phyloP scores from a whole-genome alignment of 2,329 filamentous ascomycete species.

The Zalaria sp. region DNA sequence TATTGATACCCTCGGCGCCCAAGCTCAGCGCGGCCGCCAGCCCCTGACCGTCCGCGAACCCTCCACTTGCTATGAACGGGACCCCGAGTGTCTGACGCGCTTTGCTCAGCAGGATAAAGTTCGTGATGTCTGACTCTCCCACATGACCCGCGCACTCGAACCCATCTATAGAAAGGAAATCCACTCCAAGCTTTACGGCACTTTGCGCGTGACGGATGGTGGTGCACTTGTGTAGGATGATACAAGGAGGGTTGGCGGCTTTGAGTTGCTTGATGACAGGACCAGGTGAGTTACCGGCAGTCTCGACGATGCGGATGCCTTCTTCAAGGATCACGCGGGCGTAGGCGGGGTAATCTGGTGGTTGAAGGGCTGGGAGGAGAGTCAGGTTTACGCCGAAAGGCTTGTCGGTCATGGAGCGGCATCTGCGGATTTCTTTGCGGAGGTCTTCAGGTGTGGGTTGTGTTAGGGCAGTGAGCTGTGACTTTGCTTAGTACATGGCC shows the following conservation, averaged over 20 bases:
- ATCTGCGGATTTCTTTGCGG: conserved; percentile 82
- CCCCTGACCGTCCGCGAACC: conserved; percentile 88
- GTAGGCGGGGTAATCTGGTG: conserved; percentile 86
- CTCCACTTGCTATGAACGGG: conserved; percentile 91
- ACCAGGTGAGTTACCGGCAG: conserved; percentile 77
- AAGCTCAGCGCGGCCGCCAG: conserved; percentile 81
- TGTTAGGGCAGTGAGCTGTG: conserved; percentile 64
- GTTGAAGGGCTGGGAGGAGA: conserved; percentile 74
- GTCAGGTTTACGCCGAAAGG: conserved; percentile 94
- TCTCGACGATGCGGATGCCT: conserved; percentile 83
- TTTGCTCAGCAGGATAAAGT: conserved; percentile 74
- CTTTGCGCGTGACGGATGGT: conserved; percentile 86
- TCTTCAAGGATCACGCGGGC: conserved; percentile 88
- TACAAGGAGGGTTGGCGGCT: conserved; percentile 48
- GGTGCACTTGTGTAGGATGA: conserved; percentile 92
- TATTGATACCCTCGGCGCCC: conserved; percentile 90
- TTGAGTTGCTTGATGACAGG: conserved; percentile 86
- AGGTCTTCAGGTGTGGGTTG: conserved; percentile 86
- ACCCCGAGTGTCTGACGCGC: conserved; percentile 72
- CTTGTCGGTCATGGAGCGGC: conserved; percentile 60
- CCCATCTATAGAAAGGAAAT: conserved; percentile 92
- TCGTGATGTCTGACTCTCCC: conserved; percentile 75
- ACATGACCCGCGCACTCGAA: conserved; percentile 94
- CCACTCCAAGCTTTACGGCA: conserved; percentile 85
- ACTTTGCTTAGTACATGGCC: background rate